phyloP scores from a whole-genome alignment of 495 filamentous ascomycete genomes.

The Ramalina intermedia region DNA sequence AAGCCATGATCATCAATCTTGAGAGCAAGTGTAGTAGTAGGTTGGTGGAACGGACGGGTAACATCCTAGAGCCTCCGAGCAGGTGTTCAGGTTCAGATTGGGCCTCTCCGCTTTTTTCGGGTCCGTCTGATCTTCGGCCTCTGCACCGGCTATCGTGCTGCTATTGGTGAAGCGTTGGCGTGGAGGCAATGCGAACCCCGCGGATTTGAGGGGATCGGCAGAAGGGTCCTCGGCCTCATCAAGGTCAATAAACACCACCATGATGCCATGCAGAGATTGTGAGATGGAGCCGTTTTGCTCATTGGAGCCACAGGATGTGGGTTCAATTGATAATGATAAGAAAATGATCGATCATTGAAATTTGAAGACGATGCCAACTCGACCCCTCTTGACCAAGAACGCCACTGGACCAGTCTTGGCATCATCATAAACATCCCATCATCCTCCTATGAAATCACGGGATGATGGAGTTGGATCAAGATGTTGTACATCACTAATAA shows the following conservation, averaged over 20 bases:
- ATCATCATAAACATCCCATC: too few species aligned
- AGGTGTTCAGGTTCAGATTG: constrained; percentile 51
- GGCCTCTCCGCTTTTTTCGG: constrained; percentile 24
- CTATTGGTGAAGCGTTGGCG: neutral
- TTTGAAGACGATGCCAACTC: too few species aligned
- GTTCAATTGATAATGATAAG: neutral
- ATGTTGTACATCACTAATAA: too few species aligned
- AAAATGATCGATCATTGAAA: too few species aligned
- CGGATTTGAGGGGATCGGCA: constrained; percentile 18
- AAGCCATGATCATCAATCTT: too few species aligned
- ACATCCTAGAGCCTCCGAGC: constrained; percentile 68
- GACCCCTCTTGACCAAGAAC: too few species aligned
- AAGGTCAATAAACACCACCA: constrained; percentile 54
- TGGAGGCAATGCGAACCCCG: constrained; percentile 7
- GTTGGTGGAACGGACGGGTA: constrained; percentile 54
- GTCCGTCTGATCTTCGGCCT: constrained; percentile 13
- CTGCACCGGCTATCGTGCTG: neutral
- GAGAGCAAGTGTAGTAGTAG: too few species aligned
- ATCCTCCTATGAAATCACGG: too few species aligned
- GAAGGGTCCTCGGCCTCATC: constrained; percentile 37
- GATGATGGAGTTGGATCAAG: too few species aligned
- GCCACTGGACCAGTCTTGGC: too few species aligned
- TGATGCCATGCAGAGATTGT: constrained; percentile 21
- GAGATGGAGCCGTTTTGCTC: constrained; percentile 11
- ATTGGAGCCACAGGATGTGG: constrained; percentile 8